These are phyloP conservation scores for Rhizoctonia solani DNA, from an alignment of 1,284 basidiomycete species.

Conservation along the genomic window DNA sequence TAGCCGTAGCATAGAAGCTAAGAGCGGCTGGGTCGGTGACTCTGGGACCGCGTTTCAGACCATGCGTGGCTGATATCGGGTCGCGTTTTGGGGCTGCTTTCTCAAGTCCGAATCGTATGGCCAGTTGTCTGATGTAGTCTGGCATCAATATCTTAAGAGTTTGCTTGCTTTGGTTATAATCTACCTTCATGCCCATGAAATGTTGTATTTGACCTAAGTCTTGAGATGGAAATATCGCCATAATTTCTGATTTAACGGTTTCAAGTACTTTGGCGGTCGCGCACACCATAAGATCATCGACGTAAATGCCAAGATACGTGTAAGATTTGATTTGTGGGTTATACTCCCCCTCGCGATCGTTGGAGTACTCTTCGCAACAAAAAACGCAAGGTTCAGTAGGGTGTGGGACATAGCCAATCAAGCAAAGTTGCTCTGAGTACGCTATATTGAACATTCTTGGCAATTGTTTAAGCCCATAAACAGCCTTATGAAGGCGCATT, in stretches of 20 bases:
- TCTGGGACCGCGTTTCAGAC: background rate
- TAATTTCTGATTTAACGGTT: background rate
- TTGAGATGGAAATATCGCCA: conserved; percentile 17
- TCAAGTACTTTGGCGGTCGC: background rate
- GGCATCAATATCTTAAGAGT: conserved; percentile 29
- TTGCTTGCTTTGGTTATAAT: background rate
- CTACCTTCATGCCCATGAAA: conserved; percentile 37
- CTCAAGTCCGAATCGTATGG: background rate
- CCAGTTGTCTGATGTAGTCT: conserved; percentile 15
- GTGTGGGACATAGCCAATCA: too few relatives aligned
- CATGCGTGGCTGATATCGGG: background rate
- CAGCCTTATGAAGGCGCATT: too few relatives aligned
- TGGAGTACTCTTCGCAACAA: too few relatives aligned
- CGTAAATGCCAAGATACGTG: too few relatives aligned
- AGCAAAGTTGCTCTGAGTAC: too few relatives aligned
- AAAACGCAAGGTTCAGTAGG: too few relatives aligned
- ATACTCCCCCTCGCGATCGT: too few relatives aligned
- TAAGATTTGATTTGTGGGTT: too few relatives aligned
- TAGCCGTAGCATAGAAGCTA: background rate
- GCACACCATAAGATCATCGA: conserved; percentile 18
- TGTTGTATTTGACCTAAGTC: conserved; percentile 33
- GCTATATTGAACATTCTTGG: too few relatives aligned
- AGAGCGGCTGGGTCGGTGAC: background rate
- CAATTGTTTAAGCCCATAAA: too few relatives aligned
- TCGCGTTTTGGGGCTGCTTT: background rate